These are phyloP conservation scores for Ustilago nuda DNA, from an alignment of 1,284 basidiomycete genomes.

Conservation along the genomic window DNA sequence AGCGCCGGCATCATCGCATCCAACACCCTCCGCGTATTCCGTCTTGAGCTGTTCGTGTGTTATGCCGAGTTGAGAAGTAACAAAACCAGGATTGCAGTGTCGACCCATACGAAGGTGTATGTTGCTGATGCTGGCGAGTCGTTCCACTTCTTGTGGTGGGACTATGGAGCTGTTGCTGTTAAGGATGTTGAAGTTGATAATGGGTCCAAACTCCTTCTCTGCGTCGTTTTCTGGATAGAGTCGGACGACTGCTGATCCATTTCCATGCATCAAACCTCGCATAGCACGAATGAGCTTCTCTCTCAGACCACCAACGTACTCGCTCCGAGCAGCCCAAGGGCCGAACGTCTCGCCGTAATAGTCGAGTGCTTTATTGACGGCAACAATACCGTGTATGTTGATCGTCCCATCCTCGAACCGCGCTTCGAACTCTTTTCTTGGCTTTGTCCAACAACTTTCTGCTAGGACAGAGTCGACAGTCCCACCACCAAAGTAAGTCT, in stretches of 20 bases:
- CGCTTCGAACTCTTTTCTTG: constrained; percentile 32
- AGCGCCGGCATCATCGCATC: constrained; percentile 49
- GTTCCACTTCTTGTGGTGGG: constrained; percentile 51
- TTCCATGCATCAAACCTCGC: constrained; percentile 32
- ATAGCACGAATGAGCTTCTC: constrained; percentile 22
- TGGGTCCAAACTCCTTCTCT: constrained; percentile 44
- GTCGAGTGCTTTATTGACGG: constrained; percentile 41
- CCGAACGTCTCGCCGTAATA: constrained; percentile 34
- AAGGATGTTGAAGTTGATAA: constrained; percentile 51
- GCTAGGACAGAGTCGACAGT: constrained; percentile 49
- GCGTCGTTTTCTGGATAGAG: constrained; percentile 13
- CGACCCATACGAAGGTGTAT: constrained; percentile 58
- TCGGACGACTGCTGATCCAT: constrained; percentile 30
- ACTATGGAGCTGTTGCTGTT: constrained; percentile 28
- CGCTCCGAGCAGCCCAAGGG: constrained; percentile 17
- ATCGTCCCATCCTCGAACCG: constrained; percentile 56
- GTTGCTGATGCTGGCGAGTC: constrained; percentile 54
- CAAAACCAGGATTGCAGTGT: constrained; percentile 59
- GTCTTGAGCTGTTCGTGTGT: constrained; percentile 30
- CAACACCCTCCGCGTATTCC: constrained; percentile 51
- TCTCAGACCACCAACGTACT: constrained; percentile 30
- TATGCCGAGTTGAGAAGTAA: constrained; percentile 41
- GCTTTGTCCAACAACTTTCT: constrained; percentile 38
- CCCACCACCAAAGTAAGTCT: constrained; percentile 55
- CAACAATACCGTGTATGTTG: constrained; percentile 56